Base-by-base conservation (phyloP, 1,284 basidiomycete species). In the Coniferiporia sulphurascens region DNA sequence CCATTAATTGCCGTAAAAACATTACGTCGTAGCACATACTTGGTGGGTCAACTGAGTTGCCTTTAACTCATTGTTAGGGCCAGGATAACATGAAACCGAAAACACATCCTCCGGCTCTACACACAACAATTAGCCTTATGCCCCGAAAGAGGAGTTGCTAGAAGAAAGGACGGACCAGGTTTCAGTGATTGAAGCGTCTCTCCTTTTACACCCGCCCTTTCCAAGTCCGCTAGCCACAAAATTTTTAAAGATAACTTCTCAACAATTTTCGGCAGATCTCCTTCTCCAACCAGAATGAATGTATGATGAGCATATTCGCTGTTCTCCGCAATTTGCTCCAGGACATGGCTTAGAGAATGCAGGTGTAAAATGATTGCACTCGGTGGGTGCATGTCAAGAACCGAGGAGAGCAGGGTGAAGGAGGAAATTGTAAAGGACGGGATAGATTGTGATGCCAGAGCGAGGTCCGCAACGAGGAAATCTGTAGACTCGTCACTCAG, bases 381-480 rank as follows among this genome's bases (percentile, higher is more conserved):
- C 6, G 86, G 86, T 0, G 81, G 77, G 63, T 89, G 83, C 1
- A 73, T 72, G 34, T 89, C 84, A 4, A 92, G 73, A 22, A 88
- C 79, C 4, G 76, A 72, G 0, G 82, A 75, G 48, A 92, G 76
- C 10, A 91, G 70, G 12, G 75, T 76, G 7, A 79, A 71, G 0
- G 83, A 81, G 17, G 82, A 74, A 48, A 91, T 73, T 1, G 89
- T 91, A 65, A 87, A 78, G 0, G 90, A 89, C 1, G 82, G 75
- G 55, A 92, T 84, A 6, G 84, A 85, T 64, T 85, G 78, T 1
- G 83, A 82, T 3, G 87, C 84, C 38, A 92, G 77, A 3, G 89
- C 89, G 32, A 92, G 76, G 71, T 92, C 90, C 21, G 82, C 77
- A 54, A 91, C 78, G 63, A 92, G 65, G 65, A 89, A 91, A 69